Base-by-base conservation (phyloP, 179 eudicot genomes). In the Silene noctiflora region DNA sequence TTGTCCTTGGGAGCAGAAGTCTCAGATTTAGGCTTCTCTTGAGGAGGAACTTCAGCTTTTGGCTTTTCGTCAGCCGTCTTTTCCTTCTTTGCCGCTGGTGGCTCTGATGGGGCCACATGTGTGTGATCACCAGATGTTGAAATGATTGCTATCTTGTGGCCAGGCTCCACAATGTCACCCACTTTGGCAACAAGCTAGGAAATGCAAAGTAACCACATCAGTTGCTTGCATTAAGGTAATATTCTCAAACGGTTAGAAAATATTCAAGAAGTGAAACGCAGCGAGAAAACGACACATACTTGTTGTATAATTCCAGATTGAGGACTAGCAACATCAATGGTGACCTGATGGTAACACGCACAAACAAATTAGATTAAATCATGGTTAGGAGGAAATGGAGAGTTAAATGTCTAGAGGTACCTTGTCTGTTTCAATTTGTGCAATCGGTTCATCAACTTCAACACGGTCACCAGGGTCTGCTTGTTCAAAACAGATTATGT, bases 91-190 rank as follows among this genome's bases (percentile, higher is more conserved):
- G 85, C 83, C 65, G 97, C 84, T 71, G 90, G 83, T 72, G 87
- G 75, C 81, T 90, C 94, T 62, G 98, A 92, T 82, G 98, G 97
- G 83, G 91, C 96, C 73, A 87, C 96, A 80, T 91, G 92, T n/a
- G 86, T 79, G 77, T 87, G 87, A 83, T 91, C 93, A 76, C 81
- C 84, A 9, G 97, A 90, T 79, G 84, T 95, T 77, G 92, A 91
- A 75, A 95, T 95, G 64, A 87, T 77, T 44, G 99, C 99, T 78
- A 95, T 76, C 84, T 89, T 95, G 63, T 87, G 85, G 44, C 99
- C 99, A 58, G 97, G 97, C 81, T 91, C 97, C 81, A 95, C 99
- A 24, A 93, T 93, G 77, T 92, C 99, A 61, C 99, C 99, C 82
- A 93, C 96, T 81, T 91, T 91, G 62, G 98, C 97, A 69, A 89